These are phyloP conservation scores for Cyberlindnera petersonii DNA, from an alignment of 805 yeast species.

Conservation along the genomic window DNA sequence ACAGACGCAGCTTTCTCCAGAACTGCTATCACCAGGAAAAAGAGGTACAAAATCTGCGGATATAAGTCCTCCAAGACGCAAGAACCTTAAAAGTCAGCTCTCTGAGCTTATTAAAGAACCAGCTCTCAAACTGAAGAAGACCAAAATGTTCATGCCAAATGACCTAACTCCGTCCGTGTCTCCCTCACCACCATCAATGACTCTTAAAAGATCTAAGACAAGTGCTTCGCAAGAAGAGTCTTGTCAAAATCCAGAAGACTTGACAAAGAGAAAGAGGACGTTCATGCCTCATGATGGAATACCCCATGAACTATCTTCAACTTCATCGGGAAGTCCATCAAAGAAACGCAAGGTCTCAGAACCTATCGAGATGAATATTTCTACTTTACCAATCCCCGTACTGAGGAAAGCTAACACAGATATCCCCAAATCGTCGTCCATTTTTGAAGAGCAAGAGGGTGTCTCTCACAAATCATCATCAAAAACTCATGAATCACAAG, in stretches of 20 bases:
- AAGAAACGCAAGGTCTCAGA: no score
- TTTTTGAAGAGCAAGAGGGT: no score
- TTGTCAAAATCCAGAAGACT: no score
- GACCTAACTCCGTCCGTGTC: not conserved
- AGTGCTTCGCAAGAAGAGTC: no score
- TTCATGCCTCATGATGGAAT: no score
- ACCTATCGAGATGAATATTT: no score
- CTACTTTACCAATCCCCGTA: no score
- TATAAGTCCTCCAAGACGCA: not conserved
- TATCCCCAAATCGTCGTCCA: no score
- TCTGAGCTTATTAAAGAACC: not conserved
- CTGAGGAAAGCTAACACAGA: no score
- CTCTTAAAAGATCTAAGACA: not conserved
- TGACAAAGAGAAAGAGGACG: no score
- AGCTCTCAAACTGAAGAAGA: not conserved
- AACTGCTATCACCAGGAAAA: conserved; percentile 3
- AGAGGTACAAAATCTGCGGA: not conserved
- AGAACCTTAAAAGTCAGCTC: not conserved
- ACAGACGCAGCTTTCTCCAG: conserved; percentile 6
- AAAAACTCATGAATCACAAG: not conserved
- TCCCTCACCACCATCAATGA: not conserved
- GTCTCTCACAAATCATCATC: not conserved
- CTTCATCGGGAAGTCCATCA: no score
- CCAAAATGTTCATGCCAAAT: not conserved
- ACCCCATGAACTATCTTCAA: no score